Percentiles rank a stretch among this genome's conserved stretches.
These are phyloP conservation scores for Diutina pseudorugosa DNA, from an alignment of 1,139 yeast species.

Conservation along the genomic window DNA sequence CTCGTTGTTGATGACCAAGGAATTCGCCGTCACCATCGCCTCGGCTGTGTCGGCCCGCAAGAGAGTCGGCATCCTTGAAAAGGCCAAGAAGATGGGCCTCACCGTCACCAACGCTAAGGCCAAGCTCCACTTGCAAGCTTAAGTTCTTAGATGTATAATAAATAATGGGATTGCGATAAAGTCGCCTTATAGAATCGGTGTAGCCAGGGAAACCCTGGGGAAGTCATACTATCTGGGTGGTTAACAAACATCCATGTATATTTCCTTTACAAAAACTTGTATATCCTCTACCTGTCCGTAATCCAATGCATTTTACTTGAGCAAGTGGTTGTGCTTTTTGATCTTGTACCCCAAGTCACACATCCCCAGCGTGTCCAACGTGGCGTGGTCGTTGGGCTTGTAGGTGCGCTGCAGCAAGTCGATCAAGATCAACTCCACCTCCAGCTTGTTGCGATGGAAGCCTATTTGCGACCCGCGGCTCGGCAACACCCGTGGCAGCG, in stretches of 20 bases:
- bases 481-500: neutral
- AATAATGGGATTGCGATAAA: constrained; percentile 3
- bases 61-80: constrained; percentile 93
- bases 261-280: neutral
- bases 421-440: constrained; percentile 1
- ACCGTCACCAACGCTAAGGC: constrained; percentile 99
- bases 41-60: constrained; percentile 97
- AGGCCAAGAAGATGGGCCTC: constrained; percentile 97
- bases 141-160: constrained; percentile 24
- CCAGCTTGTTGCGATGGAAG: neutral
- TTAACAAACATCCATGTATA: neutral
- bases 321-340: constrained; percentile 31
- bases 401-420: neutral
- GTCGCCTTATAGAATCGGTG: neutral
- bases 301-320: constrained; percentile 18
- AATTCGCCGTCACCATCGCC: constrained; percentile 99
- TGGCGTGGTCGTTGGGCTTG: constrained; percentile 7
- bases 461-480: neutral
- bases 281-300: neutral
- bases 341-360: constrained; percentile 35
- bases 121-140: constrained; percentile 96
- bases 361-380: constrained; percentile 20
- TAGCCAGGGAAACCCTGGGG: neutral
- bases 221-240: neutral
- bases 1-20: constrained; percentile 86